Evolutionary conservation across 2,329 filamentous ascomycete genomes (phyloP).

Genomic region (Alternaria sp.): DNA sequence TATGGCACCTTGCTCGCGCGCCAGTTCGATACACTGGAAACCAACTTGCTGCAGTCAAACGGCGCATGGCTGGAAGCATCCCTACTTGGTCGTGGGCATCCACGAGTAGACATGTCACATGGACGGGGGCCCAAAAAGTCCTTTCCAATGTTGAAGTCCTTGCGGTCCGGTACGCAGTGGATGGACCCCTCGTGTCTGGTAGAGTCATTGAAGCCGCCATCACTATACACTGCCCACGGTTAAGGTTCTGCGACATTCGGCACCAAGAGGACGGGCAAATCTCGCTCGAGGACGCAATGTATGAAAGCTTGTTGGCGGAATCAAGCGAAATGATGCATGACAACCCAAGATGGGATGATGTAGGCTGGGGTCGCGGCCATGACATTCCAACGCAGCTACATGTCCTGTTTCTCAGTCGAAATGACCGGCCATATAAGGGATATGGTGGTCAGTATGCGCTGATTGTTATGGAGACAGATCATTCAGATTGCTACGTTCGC

Average conservation of each 20-base stretch:
- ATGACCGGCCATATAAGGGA: no score
- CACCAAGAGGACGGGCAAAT: not conserved
- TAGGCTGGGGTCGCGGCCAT: no score
- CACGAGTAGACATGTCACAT: no score
- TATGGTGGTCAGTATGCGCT: no score
- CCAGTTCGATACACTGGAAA: no score
- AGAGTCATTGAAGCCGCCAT: not conserved
- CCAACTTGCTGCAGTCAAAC: no score
- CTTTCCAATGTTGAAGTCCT: not conserved
- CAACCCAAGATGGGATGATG: no score
- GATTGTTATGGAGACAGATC: not conserved
- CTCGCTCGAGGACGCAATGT: not conserved
- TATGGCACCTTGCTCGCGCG: no score
- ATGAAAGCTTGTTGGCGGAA: not conserved
- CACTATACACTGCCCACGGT: not conserved
- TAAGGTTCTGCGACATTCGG: fast-evolving
- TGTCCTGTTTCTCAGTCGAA: no score
- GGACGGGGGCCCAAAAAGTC: no score
- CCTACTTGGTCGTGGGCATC: not conserved
- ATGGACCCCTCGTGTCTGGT: not conserved
- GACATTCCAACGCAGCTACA: no score
- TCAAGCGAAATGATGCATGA: not conserved
- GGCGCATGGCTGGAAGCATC: not conserved
- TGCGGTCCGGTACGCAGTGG: not conserved
- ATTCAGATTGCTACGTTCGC: not conserved